Evolutionary conservation across 768 basidiomycete genomes (phyloP).

Genomic region (Austroboletus eburneus): DNA sequence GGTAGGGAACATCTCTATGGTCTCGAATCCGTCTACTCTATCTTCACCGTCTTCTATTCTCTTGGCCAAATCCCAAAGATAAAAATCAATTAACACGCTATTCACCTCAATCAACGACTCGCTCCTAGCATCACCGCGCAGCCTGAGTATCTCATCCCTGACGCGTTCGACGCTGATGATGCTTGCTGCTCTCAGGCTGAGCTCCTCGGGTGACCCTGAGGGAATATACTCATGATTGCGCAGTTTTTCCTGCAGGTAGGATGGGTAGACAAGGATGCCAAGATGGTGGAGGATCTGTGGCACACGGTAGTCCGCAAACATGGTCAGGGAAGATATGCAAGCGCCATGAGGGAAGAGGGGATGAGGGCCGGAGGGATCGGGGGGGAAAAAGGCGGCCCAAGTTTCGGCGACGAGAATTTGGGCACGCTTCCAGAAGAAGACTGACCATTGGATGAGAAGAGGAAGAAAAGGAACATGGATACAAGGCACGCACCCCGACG

Average conservation of each 20-base stretch:
- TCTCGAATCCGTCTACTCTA: slow-evolving; percentile 54
- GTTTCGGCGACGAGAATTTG: slow-evolving; percentile 90
- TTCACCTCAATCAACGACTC: slow-evolving; percentile 35
- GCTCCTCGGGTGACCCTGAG: slow-evolving; percentile 62
- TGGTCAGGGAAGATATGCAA: slow-evolving; percentile 70
- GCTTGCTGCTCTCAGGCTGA: slow-evolving; percentile 77
- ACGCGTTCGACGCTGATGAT: slow-evolving; percentile 77
- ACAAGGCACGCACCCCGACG: slow-evolving; percentile 45
- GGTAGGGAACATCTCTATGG: slow-evolving; percentile 55
- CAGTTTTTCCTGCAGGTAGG: slow-evolving; percentile 51
- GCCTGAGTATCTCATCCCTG: slow-evolving; percentile 48
- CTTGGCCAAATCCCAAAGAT: slow-evolving; percentile 86
- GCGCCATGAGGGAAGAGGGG: slow-evolving; percentile 71
- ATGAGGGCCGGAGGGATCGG: slow-evolving; percentile 42
- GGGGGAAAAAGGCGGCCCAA: slow-evolving; percentile 88
- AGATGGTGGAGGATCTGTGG: slow-evolving; percentile 89
- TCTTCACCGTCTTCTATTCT: slow-evolving; percentile 62
- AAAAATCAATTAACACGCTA: slow-evolving; percentile 87
- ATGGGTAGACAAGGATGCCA: slow-evolving; percentile 67
- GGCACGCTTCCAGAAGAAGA: slow-evolving; percentile 85
- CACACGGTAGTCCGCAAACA: slow-evolving; percentile 94
- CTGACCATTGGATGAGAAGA: slow-evolving; percentile 40
- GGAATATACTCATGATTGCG: slow-evolving; percentile 40
- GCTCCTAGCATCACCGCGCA: slow-evolving; percentile 29
- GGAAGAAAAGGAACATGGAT: neutral